A percentile compares a stretch with the other conserved stretches of the same genome.
These are phyloP conservation scores for Suillus subaureus DNA, from an alignment of 768 basidiomycete genomes.

Conservation along the genomic window DNA sequence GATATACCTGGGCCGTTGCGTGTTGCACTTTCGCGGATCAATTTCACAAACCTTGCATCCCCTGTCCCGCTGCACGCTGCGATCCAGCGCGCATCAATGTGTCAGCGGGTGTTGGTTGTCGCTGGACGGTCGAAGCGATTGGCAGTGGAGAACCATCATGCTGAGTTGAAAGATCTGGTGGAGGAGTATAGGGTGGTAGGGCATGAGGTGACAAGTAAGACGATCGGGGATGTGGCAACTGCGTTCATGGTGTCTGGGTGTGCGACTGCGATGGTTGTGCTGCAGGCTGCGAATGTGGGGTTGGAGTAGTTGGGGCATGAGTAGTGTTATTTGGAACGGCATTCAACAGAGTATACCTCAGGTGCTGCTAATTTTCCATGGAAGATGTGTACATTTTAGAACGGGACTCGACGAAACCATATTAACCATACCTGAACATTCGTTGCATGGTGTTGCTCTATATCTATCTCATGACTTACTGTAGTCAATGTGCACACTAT, in stretches of 20 bases:
- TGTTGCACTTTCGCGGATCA: slow-evolving; percentile 55
- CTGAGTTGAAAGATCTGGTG: slow-evolving; percentile 69
- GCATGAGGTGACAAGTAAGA: slow-evolving; percentile 58
- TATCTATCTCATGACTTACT: neutral
- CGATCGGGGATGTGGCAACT: slow-evolving; percentile 86
- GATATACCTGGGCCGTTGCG: slow-evolving; percentile 18
- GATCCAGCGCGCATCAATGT: slow-evolving; percentile 33
- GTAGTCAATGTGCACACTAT: neutral
- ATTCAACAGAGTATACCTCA: neutral
- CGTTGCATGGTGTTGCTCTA: neutral
- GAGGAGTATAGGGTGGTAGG: slow-evolving; percentile 36
- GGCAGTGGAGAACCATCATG: slow-evolving; percentile 68
- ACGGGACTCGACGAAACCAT: neutral
- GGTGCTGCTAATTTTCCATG: neutral
- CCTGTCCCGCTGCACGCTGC: slow-evolving; percentile 64
- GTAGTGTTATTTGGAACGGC: neutral
- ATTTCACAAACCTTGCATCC: slow-evolving; percentile 59
- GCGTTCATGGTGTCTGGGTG: slow-evolving; percentile 66
- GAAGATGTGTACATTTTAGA: neutral
- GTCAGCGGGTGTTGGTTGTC: slow-evolving; percentile 58
- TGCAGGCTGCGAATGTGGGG: slow-evolving; percentile 57
- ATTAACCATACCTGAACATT: neutral
- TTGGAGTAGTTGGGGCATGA: slow-evolving; percentile 2
- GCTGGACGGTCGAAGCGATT: slow-evolving; percentile 76
- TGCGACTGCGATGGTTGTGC: slow-evolving; percentile 58